Evolutionary conservation across 441 rosid genomes (phyloP), one percentile per base, ranked within the genome.

Genomic region (Pelargonium myrrhifolium): DNA sequence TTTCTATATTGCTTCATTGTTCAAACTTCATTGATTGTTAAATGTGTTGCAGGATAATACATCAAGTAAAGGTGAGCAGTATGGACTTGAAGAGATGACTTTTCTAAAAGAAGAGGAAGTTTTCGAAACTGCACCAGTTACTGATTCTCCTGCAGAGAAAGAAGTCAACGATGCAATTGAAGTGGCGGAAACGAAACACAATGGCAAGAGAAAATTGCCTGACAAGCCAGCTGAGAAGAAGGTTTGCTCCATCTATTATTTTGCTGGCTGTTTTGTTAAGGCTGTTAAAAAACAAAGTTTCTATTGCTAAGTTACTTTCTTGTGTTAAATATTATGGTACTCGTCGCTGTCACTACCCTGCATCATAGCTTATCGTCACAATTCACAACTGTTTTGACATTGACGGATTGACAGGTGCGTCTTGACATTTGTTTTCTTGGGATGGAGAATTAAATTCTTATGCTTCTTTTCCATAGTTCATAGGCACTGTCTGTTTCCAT

Each of bases 21-120:
- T 43, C 5, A 22, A 40, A 42, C 22, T 20, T 65, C 55, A 18
- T 17, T 21, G 3, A 47, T 43, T 43, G 0, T 14, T 22, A 5
- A 75, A 43, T 67, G 35, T 68, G 45, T 78, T 56, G 35, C 64
- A 93, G 97, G 94, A 87, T 37, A 68, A 81, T 31, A 63, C 65
- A 24, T 24, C 71, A 63, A 82, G 74, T 66, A 69, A 63, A 55
- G 35, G 68, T 74, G 85, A 77, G 59, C 74, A 64, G 6, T 90
- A 87, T 80, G 87, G 81, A 65, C 58, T 85, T 39, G 92, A 89
- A 69, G 95, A 93, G 77, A 93, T 91, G 97, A 89, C 90, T 67
- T 93, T 89, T 76, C 76, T 77, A 71, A 31, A 80, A 75, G 92
- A 85, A 80, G 97, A 89, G 47, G 96, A 93, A 79, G 80, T 91